A percentile compares a stretch with the other conserved stretches of the same genome.
phyloP scores from a whole-genome alignment of 306 rosid genomes.

The Argentina anserina region DNA sequence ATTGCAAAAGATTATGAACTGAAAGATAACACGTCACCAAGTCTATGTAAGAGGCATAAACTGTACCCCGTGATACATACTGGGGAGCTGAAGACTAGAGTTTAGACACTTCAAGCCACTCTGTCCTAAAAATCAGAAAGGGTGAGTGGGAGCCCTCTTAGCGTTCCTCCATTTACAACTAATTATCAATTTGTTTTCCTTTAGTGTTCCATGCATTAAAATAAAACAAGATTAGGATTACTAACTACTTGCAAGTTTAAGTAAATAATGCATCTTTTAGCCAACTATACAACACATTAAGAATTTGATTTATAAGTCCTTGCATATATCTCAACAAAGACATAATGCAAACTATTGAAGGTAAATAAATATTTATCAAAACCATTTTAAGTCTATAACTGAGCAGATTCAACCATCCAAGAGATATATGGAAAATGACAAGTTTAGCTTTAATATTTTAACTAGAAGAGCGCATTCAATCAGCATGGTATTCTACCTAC shows the following conservation, averaged over 20 bases:
- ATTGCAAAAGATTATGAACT: not conserved
- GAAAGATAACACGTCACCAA: not conserved
- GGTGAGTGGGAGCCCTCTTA: not conserved
- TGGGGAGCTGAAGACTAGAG: not conserved
- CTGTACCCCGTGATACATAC: not conserved
- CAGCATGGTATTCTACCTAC: slow-evolving; percentile 28
- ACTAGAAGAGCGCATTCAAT: not conserved
- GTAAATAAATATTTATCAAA: not conserved
- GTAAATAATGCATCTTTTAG: not conserved
- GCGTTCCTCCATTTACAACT: not conserved
- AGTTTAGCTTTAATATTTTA: not conserved
- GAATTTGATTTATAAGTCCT: not conserved
- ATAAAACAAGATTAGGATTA: not conserved
- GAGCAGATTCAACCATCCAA: not conserved
- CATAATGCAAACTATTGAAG: not conserved
- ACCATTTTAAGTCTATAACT: not conserved
- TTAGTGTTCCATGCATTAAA: not conserved
- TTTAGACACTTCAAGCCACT: not conserved
- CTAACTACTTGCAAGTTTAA: not conserved
- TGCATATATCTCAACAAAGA: not conserved
- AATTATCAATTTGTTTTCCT: not conserved
- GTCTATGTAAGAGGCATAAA: not conserved
- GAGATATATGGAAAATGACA: not conserved
- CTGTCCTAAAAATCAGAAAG: not conserved
- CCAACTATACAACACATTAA: not conserved